Conservation (phyloP, 1,139 yeast genomes). For the Geotrichum aggregatum region DNA sequence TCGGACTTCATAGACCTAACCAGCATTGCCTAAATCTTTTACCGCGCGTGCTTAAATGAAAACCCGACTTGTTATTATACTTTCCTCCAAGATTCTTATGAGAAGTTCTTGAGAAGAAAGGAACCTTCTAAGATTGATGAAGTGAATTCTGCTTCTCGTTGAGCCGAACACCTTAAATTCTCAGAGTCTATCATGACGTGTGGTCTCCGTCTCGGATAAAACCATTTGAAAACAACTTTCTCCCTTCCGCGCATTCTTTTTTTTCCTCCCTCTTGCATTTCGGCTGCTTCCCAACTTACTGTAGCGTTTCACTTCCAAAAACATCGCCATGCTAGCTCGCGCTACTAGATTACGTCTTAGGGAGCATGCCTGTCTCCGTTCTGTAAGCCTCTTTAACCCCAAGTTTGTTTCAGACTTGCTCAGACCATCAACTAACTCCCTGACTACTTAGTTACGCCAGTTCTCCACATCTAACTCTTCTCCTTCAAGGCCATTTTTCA, state of each 20-base stretch:
- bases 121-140: no score
- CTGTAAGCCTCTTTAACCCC: neutral
- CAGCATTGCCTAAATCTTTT: no score
- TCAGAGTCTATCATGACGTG: neutral
- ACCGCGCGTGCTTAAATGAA: no score
- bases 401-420: slow-evolving; percentile 6
- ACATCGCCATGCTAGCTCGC: neutral
- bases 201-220: neutral
- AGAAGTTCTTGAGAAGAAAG: no score
- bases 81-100: no score
- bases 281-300: neutral
- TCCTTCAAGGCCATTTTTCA: slow-evolving; percentile 9
- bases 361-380: neutral
- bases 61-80: no score
- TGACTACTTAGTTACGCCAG: neutral
- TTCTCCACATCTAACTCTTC: slow-evolving; percentile 1
- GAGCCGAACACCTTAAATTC: no score
- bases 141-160: no score
- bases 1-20: no score
- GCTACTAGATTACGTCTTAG: neutral
- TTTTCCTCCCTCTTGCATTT: neutral
- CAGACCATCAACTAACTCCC: neutral
- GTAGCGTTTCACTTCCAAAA: neutral
- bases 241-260: neutral
- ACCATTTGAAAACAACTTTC: neutral